Evolutionary conservation across 2,329 filamentous ascomycete species (phyloP).

Genomic region (Diaporthe destruens): DNA sequence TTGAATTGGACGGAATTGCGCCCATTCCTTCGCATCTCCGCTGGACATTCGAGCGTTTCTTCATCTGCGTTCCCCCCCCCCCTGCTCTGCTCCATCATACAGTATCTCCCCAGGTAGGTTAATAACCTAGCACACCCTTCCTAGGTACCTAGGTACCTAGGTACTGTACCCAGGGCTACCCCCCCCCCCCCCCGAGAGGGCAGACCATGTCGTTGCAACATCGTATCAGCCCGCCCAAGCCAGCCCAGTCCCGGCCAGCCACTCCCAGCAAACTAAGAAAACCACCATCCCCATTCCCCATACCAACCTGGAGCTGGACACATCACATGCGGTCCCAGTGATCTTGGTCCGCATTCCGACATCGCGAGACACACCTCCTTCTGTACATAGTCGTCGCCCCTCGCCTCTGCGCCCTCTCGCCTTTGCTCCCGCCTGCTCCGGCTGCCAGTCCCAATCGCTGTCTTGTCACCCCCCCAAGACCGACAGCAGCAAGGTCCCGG

Average conservation of each 20-base stretch:
- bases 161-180: too few species aligned
- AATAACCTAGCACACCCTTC: background rate
- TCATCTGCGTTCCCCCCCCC: background rate
- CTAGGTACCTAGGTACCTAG: too few species aligned
- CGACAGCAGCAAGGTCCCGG: slow-evolving; percentile 2
- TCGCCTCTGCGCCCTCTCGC: slow-evolving; percentile 3
- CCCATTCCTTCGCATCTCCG: slow-evolving; percentile 18
- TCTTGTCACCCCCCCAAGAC: background rate
- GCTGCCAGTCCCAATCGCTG: background rate
- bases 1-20: slow-evolving; percentile 12
- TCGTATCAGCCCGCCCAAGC: slow-evolving; percentile 5
- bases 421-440: background rate
- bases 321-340: slow-evolving; percentile 31
- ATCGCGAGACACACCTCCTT: slow-evolving; percentile 28
- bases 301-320: slow-evolving; percentile 23
- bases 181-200: background rate
- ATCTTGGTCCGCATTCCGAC: slow-evolving; percentile 29
- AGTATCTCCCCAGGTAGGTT: background rate
- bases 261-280: background rate
- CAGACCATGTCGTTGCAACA: slow-evolving; percentile 26
- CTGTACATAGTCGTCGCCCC: slow-evolving; percentile 23
- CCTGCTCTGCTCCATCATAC: background rate
- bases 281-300: slow-evolving; percentile 13
- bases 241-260: slow-evolving; percentile 24
- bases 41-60: background rate